Percentiles rank a stretch among this genome's conserved stretches.
phyloP scores from a whole-genome alignment of 768 basidiomycete genomes.

The Pleurotus ostreatus region DNA sequence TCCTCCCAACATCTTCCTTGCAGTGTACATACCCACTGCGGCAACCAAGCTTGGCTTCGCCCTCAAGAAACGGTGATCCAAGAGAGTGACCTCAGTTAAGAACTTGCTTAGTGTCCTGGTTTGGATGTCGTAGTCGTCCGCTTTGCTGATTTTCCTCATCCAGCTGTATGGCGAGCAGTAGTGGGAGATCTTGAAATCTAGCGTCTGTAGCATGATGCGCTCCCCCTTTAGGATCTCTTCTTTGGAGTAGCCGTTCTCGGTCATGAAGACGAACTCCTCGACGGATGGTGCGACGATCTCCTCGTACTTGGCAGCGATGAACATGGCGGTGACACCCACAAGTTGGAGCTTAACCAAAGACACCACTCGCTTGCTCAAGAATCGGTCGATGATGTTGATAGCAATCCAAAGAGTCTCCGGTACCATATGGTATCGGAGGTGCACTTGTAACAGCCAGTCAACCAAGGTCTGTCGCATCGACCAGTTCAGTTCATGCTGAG shows the following conservation, averaged over 20 bases:
- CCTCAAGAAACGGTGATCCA: constrained; percentile 89
- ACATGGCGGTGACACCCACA: constrained; percentile 98
- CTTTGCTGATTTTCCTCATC: constrained; percentile 98
- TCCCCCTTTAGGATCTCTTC: constrained; percentile 99
- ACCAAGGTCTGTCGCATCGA: constrained; percentile 93
- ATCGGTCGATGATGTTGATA: constrained; percentile 93
- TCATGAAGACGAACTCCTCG: constrained; percentile 99
- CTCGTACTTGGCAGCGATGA: constrained; percentile 98
- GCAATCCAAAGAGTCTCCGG: constrained; percentile 99
- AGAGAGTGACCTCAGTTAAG: constrained; percentile 90
- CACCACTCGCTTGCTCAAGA: constrained; percentile 84
- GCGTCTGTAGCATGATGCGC: constrained; percentile 89
- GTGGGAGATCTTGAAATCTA: constrained; percentile 93
- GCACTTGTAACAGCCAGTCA: constrained; percentile 98
- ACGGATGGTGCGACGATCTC: constrained; percentile 96
- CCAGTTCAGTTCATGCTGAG: constrained; percentile 91
- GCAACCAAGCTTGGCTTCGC: constrained; percentile 93
- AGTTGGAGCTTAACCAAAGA: constrained; percentile 90
- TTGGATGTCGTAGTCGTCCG: constrained; percentile 98
- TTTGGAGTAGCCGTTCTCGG: constrained; percentile 87
- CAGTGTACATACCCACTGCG: constrained; percentile 96
- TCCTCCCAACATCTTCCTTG: constrained; percentile 89
- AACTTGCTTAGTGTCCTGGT: constrained; percentile 97
- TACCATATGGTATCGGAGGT: constrained; percentile 97
- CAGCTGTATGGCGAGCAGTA: constrained; percentile 99